Evolutionary conservation across 257 asterid genomes (phyloP), one percentile per base, ranked within the genome.

Genomic region (Solanum sejunctum): DNA sequence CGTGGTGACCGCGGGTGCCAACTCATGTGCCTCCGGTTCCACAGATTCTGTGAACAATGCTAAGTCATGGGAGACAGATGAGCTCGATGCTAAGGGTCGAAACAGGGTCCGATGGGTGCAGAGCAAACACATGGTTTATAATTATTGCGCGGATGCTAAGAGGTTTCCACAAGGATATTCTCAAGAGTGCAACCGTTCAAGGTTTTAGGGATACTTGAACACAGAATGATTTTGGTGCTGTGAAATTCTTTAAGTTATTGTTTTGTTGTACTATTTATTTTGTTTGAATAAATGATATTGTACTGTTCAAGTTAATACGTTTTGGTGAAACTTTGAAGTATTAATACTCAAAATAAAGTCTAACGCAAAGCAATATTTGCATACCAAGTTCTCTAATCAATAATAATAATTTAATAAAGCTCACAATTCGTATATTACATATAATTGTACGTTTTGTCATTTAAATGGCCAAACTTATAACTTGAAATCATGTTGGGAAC

Each of bases 41-140:
- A 18, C 85, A 23, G 82, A 56, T 3, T 16, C 82, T 0, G 5
- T 15, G 2, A 13, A 56, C 51, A 86, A 15, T 61, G 70, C 77
- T 17, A 90, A 88, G 86, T 55, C 94, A 5, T 93, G 94, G 94
- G 86, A 81, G 63, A 89, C 90, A 3, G 90, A 89, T 84, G 92
- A 86, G 3, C 84, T 92, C 12, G 93, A 91, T 45, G 93, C 88
- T 2, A 80, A 70, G 11, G 92, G 86, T 0, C 58, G 93, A 5
- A 91, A 90, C 16, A 32, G 86, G 36, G 77, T 91, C 15, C 83
- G 92, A 52, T 89, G 87, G 91, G 86, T 91, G 67, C 93, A 91
- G 20, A 28, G 82, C 10, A 86, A 82, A 0, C 54, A 86, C 13
- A 91, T 91, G 91, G 86, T 91, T 78, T 91, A 86, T 63, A 89